Evolutionary conservation across 768 basidiomycete genomes (phyloP).

Genomic region (Butyriboletus loyo): DNA sequence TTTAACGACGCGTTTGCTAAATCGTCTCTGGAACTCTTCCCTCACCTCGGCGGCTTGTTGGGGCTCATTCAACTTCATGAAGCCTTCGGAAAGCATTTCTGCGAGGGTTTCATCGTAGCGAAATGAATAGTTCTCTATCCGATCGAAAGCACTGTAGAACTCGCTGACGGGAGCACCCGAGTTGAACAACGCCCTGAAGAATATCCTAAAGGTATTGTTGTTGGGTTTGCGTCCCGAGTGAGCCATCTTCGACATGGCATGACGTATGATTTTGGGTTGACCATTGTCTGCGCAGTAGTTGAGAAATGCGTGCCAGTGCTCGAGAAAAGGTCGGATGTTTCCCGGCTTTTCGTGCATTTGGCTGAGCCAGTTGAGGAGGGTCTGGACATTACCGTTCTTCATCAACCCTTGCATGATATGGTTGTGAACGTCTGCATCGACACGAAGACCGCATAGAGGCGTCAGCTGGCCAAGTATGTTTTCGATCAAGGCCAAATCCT

Average conservation of each 20-base stretch:
- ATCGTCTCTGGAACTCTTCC: slow-evolving; percentile 36
- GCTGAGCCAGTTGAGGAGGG: slow-evolving; percentile 49
- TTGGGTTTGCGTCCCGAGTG: slow-evolving; percentile 41
- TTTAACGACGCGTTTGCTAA: slow-evolving; percentile 28
- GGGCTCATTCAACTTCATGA: slow-evolving; percentile 37
- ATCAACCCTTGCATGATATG: slow-evolving; percentile 49
- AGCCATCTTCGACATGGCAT: slow-evolving; percentile 36
- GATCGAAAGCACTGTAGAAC: slow-evolving; percentile 42
- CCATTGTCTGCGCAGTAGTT: slow-evolving; percentile 34
- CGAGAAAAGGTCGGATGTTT: slow-evolving; percentile 42
- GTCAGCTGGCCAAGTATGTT: slow-evolving; percentile 50
- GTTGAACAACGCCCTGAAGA: slow-evolving; percentile 44
- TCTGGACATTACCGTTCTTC: slow-evolving; percentile 40
- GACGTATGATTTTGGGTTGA: slow-evolving; percentile 25
- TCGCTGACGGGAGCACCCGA: slow-evolving; percentile 29
- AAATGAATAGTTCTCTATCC: slow-evolving; percentile 45
- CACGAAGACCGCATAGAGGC: slow-evolving; percentile 43
- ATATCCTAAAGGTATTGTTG: slow-evolving; percentile 45
- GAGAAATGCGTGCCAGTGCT: slow-evolving; percentile 57
- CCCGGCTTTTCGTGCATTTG: slow-evolving; percentile 53
- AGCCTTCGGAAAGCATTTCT: slow-evolving; percentile 40
- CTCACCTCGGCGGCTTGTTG: slow-evolving; percentile 38
- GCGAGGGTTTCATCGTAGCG: slow-evolving; percentile 43
- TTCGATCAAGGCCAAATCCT: slow-evolving; percentile 54
- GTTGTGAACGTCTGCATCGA: slow-evolving; percentile 47